A percentile compares a stretch with the other conserved stretches of the same genome.
These are phyloP conservation scores for Phylloporus arenicola DNA, from an alignment of 768 basidiomycete genomes.

Conservation along the genomic window DNA sequence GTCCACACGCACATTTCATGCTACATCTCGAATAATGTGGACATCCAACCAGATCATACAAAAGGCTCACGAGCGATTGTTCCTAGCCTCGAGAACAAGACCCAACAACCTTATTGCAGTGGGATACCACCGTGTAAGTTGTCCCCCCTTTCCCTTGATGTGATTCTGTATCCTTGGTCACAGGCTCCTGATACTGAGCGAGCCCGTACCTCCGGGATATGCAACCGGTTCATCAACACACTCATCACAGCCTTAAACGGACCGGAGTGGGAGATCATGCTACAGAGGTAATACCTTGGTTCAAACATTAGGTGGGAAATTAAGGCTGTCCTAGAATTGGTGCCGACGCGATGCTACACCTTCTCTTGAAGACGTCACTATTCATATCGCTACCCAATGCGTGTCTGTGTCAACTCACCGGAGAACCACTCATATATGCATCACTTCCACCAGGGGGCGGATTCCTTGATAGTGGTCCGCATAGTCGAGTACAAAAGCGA, in stretches of 20 bases:
- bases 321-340: constrained; percentile 53
- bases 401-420: constrained; percentile 80
- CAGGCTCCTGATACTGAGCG: constrained; percentile 33
- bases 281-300: constrained; percentile 45
- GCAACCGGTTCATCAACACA: constrained; percentile 68
- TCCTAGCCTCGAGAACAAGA: constrained; percentile 34
- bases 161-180: not conserved
- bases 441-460: constrained; percentile 21
- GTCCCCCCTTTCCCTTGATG: not conserved
- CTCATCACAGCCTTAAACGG: constrained; percentile 61
- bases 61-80: constrained; percentile 51
- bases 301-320: not conserved
- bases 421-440: constrained; percentile 54
- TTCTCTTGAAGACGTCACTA: constrained; percentile 69
- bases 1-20: constrained; percentile 7
- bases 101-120: constrained; percentile 56
- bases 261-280: constrained; percentile 60
- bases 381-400: constrained; percentile 78
- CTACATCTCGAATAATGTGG: not conserved
- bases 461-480: constrained; percentile 8
- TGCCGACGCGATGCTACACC: constrained; percentile 66
- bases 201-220: constrained; percentile 40
- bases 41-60: constrained; percentile 48
- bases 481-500: constrained; percentile 14
- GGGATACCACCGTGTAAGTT: constrained; percentile 58